Percentiles rank a stretch among this genome's conserved stretches.
Conservation (phyloP, 192 early-diverging fungal genomes). For the Coemansia sp. region DNA sequence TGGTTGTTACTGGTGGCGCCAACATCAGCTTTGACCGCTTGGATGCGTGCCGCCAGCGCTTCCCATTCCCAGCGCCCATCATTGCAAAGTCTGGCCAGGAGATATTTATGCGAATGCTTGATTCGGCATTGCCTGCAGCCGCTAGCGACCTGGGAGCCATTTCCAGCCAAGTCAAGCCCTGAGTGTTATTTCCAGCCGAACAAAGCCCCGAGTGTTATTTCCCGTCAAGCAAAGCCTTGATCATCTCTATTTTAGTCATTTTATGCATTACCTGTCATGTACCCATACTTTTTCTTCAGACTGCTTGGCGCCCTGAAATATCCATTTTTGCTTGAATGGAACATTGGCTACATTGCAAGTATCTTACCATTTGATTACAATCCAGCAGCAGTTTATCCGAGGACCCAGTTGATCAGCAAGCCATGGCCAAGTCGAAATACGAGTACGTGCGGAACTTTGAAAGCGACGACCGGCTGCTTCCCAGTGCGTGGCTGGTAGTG, state of each 20-base stretch:
- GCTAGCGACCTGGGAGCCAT: neutral
- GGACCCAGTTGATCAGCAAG: no score
- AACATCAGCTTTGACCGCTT: slow-evolving; percentile 64
- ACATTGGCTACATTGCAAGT: no score
- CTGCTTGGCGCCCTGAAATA: neutral
- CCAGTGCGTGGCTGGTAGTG: slow-evolving; percentile 86
- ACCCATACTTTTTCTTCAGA: neutral
- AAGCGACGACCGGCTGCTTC: slow-evolving; percentile 69
- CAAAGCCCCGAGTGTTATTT: no score
- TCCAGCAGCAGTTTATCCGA: no score
- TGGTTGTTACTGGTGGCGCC: slow-evolving; percentile 69
- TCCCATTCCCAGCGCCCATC: slow-evolving; percentile 61
- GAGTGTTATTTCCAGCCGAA: no score
- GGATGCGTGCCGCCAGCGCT: slow-evolving; percentile 59
- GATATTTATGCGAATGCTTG: slow-evolving; percentile 56
- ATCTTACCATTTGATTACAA: no score
- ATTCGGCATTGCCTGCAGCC: slow-evolving; percentile 21
- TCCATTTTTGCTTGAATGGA: neutral
- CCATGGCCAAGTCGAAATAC: slow-evolving; percentile 91
- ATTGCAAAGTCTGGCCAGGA: slow-evolving; percentile 72
- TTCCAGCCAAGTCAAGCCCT: neutral
- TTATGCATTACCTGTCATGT: neutral
- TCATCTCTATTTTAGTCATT: neutral
- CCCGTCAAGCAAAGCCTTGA: no score
- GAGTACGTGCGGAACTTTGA: slow-evolving; percentile 93